Conservation (phyloP, 257 asterid species). For the Parsonsia alboflavescens region DNA sequence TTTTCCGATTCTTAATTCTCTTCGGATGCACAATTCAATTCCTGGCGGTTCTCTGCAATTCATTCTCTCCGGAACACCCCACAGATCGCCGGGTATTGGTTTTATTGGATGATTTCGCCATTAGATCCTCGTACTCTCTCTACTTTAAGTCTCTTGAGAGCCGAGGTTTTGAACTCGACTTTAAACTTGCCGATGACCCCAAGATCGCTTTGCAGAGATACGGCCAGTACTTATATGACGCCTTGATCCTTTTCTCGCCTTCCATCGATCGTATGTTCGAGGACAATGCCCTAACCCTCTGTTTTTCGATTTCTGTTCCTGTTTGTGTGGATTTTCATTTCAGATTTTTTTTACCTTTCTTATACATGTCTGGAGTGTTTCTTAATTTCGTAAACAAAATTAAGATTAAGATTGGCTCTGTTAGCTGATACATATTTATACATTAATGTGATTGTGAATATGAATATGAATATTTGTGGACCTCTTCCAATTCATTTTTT, state of each 20-base stretch:
- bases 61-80: conserved; percentile 66
- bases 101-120: conserved; percentile 59
- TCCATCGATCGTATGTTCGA: conserved; percentile 46
- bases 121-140: conserved; percentile 67
- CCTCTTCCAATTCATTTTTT: no score
- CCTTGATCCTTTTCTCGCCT: conserved; percentile 62
- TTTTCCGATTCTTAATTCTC: conserved; percentile 8
- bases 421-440: not conserved
- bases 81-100: conserved; percentile 66
- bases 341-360: not conserved
- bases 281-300: not conserved
- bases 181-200: conserved; percentile 72
- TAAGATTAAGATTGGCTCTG: not conserved
- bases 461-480: not conserved
- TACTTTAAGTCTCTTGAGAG: conserved; percentile 55
- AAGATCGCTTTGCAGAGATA: conserved; percentile 68
- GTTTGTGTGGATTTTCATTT: not conserved
- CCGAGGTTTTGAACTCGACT: conserved; percentile 62
- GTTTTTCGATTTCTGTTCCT: not conserved
- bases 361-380: not conserved
- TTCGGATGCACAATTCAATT: conserved; percentile 12
- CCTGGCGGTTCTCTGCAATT: conserved; percentile 30
- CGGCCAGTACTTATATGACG: conserved; percentile 65
- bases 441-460: not conserved
- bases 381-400: not conserved